These are phyloP conservation scores for Hyphodiscus sp. DNA, from an alignment of 2,329 filamentous ascomycete species.

Conservation along the genomic window DNA sequence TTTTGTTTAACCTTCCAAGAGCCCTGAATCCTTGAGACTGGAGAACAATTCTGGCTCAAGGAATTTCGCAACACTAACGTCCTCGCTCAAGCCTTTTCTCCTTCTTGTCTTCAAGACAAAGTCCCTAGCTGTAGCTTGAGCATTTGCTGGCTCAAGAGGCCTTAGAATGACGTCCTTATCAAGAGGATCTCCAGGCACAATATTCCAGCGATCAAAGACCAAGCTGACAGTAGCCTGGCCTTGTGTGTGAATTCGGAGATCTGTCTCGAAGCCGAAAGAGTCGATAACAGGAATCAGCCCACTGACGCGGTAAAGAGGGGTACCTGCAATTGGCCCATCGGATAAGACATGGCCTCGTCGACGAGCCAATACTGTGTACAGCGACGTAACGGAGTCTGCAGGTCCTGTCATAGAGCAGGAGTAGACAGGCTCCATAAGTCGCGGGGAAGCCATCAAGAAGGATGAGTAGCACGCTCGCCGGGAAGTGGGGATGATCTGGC, in stretches of 20 bases:
- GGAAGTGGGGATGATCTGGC: constrained; percentile 94
- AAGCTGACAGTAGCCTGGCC: constrained; percentile 85
- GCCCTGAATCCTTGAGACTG: constrained; percentile 79
- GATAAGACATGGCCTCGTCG: constrained; percentile 87
- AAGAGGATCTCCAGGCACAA: constrained; percentile 91
- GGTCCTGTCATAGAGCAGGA: constrained; percentile 88
- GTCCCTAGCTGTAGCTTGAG: constrained; percentile 85
- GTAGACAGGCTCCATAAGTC: constrained; percentile 96
- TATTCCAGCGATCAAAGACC: constrained; percentile 92
- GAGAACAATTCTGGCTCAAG: constrained; percentile 90
- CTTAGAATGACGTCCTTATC: constrained; percentile 78
- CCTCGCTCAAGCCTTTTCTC: constrained; percentile 90
- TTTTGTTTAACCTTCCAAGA: constrained; percentile 56
- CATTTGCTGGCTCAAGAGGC: constrained; percentile 79
- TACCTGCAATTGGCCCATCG: constrained; percentile 91
- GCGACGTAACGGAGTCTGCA: constrained; percentile 76
- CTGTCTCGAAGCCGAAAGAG: constrained; percentile 96
- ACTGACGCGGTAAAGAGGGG: constrained; percentile 84
- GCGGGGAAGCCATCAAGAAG: constrained; percentile 93
- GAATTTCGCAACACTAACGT: constrained; percentile 93
- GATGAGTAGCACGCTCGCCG: constrained; percentile 90
- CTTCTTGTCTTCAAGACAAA: constrained; percentile 94
- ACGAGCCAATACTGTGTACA: constrained; percentile 87
- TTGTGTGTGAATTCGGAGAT: constrained; percentile 91
- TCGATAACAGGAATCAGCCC: constrained; percentile 94